Evolutionary conservation across 2,329 filamentous ascomycete genomes (phyloP), one percentile per base, ranked within the genome.

Genomic region (Ascochyta fabae): DNA sequence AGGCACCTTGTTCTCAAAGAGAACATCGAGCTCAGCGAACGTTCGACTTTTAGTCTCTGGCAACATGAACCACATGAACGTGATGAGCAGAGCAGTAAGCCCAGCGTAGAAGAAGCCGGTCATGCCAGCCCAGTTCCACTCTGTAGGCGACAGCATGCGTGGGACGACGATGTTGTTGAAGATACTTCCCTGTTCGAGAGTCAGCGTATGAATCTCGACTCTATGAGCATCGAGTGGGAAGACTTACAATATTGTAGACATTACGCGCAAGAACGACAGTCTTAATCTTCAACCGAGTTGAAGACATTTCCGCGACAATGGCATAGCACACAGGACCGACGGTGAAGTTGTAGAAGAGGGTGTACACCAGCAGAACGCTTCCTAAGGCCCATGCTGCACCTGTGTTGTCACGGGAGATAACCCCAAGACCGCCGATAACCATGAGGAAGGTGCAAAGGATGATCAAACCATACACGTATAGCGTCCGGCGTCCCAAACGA

Each of bases 251-350:
- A 67, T 94, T 92, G 80, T 78, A 81, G n/a, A 91, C 78, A 61
- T 90, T 89, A 43, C 92, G 86, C 1, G 89, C 91, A 3, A 96
- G 83, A 2, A 94, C 91, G 40, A 96, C 88, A 0, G 92, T 96
- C 81, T 96, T 96, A 78, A 94, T 91, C 71, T 93, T 89, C 36
- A 96, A 82, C 5, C 92, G 84, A 15, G 90, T 86, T 0, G 91
- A 91, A 0, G 91, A 91, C 27, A 96, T 77, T 74, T 96, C 92
- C 1, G 89, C 85, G 3, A 96, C 91, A 7, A 96, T 84, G 0
- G 91, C 93, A 77, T 95, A 96, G 75, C 89, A 92, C 6, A 96
- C 90, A 0, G 92, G 94, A 26, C 92, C 92, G 38, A 96, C 91
- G 0, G 90, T 90, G 42, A 92, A 81, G 73, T 96, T 90, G 76